phyloP scores from a whole-genome alignment of 148 eudicot species.

The Talinum fruticosum region DNA sequence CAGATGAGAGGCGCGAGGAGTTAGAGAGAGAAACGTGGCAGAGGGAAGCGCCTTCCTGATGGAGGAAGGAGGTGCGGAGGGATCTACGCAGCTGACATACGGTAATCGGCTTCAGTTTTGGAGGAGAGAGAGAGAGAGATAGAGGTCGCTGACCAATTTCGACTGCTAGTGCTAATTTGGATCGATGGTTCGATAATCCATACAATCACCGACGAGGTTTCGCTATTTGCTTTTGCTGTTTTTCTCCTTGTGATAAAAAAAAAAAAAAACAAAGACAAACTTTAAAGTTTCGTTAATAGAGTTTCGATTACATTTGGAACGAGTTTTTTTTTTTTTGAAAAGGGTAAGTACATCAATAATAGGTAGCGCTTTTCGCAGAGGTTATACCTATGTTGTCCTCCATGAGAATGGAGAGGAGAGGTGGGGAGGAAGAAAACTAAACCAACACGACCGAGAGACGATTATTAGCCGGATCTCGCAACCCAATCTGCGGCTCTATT shows the following conservation, averaged over 20 bases:
- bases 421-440: too few relatives aligned
- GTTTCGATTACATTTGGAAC: too few relatives aligned
- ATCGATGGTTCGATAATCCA: neutral
- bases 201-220: neutral
- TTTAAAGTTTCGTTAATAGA: too few relatives aligned
- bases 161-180: neutral
- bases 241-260: too few relatives aligned
- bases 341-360: too few relatives aligned
- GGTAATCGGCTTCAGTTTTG: neutral
- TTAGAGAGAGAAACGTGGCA: neutral
- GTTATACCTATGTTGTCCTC: too few relatives aligned
- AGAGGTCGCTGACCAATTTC: neutral
- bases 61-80: neutral
- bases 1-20: neutral
- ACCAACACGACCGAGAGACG: too few relatives aligned
- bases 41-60: constrained; percentile 5
- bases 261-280: neutral
- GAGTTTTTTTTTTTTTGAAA: too few relatives aligned
- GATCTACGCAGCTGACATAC: neutral
- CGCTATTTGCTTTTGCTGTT: neutral
- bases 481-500: too few relatives aligned
- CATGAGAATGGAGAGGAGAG: too few relatives aligned
- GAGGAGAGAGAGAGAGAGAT: neutral
- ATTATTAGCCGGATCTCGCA: too few relatives aligned
- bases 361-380: too few relatives aligned